These are phyloP conservation scores for Mycocentrospora acerina DNA, from an alignment of 2,329 filamentous ascomycete species.

Conservation along the genomic window DNA sequence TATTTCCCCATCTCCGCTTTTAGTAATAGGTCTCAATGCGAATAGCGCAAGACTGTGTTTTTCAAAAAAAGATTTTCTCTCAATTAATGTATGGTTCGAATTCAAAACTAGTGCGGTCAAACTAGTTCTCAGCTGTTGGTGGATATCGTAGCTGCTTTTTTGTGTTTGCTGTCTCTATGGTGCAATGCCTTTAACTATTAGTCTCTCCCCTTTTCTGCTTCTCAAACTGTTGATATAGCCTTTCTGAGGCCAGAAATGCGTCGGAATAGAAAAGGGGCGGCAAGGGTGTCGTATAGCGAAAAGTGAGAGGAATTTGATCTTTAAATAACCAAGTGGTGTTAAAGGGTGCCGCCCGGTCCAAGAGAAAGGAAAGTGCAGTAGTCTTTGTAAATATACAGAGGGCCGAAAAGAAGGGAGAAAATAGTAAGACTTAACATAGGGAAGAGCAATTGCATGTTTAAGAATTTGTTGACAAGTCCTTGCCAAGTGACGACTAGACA, in stretches of 20 bases:
- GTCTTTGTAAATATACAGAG: slow-evolving; percentile 62
- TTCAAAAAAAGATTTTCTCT: slow-evolving; percentile 74
- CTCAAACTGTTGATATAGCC: slow-evolving; percentile 65
- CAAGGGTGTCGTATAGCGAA: slow-evolving; percentile 74
- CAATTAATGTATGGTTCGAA: slow-evolving; percentile 31
- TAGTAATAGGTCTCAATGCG: slow-evolving; percentile 63
- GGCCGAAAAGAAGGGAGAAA: slow-evolving; percentile 23
- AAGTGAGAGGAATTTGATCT: slow-evolving; percentile 70
- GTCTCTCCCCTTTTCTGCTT: slow-evolving; percentile 63
- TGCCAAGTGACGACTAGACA: too few species aligned
- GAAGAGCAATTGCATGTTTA: slow-evolving; percentile 13
- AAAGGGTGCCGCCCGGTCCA: slow-evolving; percentile 80
- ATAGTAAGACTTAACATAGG: slow-evolving; percentile 23
- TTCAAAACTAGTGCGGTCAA: slow-evolving; percentile 25
- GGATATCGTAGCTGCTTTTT: slow-evolving; percentile 54
- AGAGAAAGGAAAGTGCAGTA: slow-evolving; percentile 75
- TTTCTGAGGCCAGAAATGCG: slow-evolving; percentile 52
- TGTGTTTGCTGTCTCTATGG: slow-evolving; percentile 80
- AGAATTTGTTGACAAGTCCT: too few species aligned
- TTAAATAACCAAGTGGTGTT: slow-evolving; percentile 71
- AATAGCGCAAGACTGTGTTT: slow-evolving; percentile 80
- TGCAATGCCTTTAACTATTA: slow-evolving; percentile 71
- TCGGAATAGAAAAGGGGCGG: slow-evolving; percentile 55
- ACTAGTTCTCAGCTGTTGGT: slow-evolving; percentile 25
- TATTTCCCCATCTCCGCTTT: slow-evolving; percentile 77